Base-by-base conservation (phyloP, 2,329 filamentous ascomycete genomes). In the Phoma sp. region DNA sequence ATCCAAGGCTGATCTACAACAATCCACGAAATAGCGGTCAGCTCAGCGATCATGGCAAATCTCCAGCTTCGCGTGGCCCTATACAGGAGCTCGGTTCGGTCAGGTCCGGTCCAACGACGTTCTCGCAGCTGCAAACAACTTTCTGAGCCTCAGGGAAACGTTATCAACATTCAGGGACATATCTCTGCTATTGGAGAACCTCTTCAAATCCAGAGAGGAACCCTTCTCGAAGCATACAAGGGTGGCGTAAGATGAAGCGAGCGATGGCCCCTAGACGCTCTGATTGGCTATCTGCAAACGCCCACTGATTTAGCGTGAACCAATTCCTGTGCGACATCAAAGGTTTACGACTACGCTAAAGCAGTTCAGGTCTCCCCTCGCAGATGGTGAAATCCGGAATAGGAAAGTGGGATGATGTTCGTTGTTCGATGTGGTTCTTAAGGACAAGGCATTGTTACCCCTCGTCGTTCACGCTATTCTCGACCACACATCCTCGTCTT, bases 311-410 rank as follows among this genome's bases (percentile, higher is more conserved):
- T 60, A 56, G 54, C 48, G 47, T 35, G 53, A 61, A 52, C 62
- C 62, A 65, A 59, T 61, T 57, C 47, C 52, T 51, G 56, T 57
- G 54, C 62, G 47, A 65, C 62, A 55, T 60, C 43, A 37, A 29
- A 46, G n/a, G 15, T 53, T 41, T 32, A 55, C 44, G 36, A 37
- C 47, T 43, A 50, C 47, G 41, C 48, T 49, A 55, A 22, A 27
- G 33, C 31, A 29, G 7, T 41, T 48, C 43, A 41, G 37, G 49
- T 49, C 31, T 44, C 40, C 53, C 45, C 43, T 43, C 22, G 33
- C 36, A 43, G 29, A 46, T 35, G 44, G n/a, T 25, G 27, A 27
- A n/a, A 27, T 13, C 43, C 35, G 25, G 19, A 36, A 40, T 43
- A 58, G 45, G 51, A 57, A 43, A 58, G 51, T 48, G 37, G 24